These are phyloP conservation scores for Daldinia grandis DNA, from an alignment of 495 filamentous ascomycete genomes.

Conservation along the genomic window DNA sequence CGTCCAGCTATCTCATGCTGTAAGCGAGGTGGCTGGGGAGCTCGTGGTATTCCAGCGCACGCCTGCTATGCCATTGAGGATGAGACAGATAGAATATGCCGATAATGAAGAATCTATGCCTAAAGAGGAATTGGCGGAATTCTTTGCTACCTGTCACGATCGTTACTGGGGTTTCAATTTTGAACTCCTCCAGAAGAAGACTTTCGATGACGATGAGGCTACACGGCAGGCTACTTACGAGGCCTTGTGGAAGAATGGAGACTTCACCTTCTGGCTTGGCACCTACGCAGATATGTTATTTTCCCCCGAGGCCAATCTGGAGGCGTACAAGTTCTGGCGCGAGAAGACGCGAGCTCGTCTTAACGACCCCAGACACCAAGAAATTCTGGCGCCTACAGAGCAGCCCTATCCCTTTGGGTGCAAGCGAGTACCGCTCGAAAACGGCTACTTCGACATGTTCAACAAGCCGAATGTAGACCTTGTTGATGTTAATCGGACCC, in stretches of 20 bases:
- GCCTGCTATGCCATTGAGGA: slow-evolving; percentile 59
- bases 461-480: slow-evolving; percentile 63
- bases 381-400: slow-evolving; percentile 63
- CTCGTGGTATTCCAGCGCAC: slow-evolving; percentile 63
- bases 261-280: slow-evolving; percentile 58
- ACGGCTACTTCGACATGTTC: slow-evolving; percentile 66
- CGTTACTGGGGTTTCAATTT: slow-evolving; percentile 57
- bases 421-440: slow-evolving; percentile 64
- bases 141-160: slow-evolving; percentile 53
- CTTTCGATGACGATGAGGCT: slow-evolving; percentile 57
- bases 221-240: slow-evolving; percentile 58
- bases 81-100: slow-evolving; percentile 56
- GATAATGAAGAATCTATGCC: slow-evolving; percentile 55
- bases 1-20: slow-evolving; percentile 64
- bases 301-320: slow-evolving; percentile 55
- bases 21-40: slow-evolving; percentile 46
- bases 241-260: slow-evolving; percentile 57
- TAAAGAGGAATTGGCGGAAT: slow-evolving; percentile 55
- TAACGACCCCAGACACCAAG: slow-evolving; percentile 55
- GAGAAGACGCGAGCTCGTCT: slow-evolving; percentile 61
- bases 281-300: slow-evolving; percentile 61
- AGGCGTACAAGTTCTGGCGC: slow-evolving; percentile 66
- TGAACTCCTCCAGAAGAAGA: slow-evolving; percentile 47
- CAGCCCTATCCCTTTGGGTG: slow-evolving; percentile 62
- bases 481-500: slow-evolving; percentile 59